Evolutionary conservation across 352 stramenopile species (phyloP).

Genomic region (Phytophthora hybrid): DNA sequence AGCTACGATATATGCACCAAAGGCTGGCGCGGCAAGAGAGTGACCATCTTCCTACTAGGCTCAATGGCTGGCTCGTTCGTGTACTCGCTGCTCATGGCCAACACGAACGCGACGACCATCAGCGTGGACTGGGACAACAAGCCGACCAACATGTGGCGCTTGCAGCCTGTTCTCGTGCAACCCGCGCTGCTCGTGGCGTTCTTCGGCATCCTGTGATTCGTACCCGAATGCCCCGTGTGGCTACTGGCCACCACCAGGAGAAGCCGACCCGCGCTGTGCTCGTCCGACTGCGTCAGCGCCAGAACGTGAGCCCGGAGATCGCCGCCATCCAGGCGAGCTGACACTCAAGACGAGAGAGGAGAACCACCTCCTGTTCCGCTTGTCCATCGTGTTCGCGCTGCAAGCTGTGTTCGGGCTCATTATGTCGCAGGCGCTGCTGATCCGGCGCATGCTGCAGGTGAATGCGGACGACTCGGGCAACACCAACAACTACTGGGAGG

Average conservation of each 20-base stretch:
- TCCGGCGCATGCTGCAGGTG: slow-evolving; percentile 53
- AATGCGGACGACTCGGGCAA: slow-evolving; percentile 26
- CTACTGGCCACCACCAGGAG: slow-evolving; percentile 63
- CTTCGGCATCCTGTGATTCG: slow-evolving; percentile 63
- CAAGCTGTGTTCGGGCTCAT: slow-evolving; percentile 67
- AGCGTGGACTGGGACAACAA: slow-evolving; percentile 45
- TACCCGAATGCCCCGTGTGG: slow-evolving; percentile 87
- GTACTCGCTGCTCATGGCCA: slow-evolving; percentile 66
- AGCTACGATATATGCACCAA: slow-evolving; percentile 90
- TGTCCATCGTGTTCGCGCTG: slow-evolving; percentile 64
- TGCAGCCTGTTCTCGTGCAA: slow-evolving; percentile 69
- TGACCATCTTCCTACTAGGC: slow-evolving; percentile 83
- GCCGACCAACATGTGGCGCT: slow-evolving; percentile 66
- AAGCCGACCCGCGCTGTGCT: slow-evolving; percentile 60
- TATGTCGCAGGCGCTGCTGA: slow-evolving; percentile 77
- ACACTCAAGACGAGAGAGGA: slow-evolving; percentile 51
- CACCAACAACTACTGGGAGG: slow-evolving; percentile 57
- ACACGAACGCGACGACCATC: slow-evolving; percentile 56
- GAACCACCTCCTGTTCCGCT: slow-evolving; percentile 74
- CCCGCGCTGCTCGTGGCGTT: slow-evolving; percentile 69
- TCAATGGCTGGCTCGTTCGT: slow-evolving; percentile 77
- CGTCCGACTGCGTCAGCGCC: slow-evolving; percentile 69
- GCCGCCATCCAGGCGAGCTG: slow-evolving; percentile 62
- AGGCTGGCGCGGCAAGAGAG: slow-evolving; percentile 85
- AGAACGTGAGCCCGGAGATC: no score